These are phyloP conservation scores for Stereocaulon alpinum DNA, from an alignment of 495 filamentous ascomycete species.

Conservation along the genomic window DNA sequence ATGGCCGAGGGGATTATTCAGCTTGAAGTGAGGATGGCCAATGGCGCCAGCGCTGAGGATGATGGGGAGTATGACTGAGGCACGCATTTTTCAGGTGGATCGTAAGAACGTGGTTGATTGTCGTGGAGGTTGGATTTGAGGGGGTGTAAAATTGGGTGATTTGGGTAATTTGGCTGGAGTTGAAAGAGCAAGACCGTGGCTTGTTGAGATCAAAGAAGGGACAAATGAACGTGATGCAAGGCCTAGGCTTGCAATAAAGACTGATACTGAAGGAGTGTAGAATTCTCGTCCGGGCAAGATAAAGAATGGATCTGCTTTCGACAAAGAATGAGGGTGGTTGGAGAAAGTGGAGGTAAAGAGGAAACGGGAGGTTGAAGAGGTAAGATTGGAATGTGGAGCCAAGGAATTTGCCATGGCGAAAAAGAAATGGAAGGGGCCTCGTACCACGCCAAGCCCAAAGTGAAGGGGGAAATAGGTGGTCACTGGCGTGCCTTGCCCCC, in stretches of 20 bases:
- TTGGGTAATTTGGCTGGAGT: neutral
- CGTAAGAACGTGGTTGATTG: neutral
- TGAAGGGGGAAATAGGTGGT: constrained; percentile 1
- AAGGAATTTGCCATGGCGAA: neutral
- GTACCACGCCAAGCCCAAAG: constrained; percentile 1
- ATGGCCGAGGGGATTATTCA: constrained; percentile 12
- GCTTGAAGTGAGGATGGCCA: constrained; percentile 15
- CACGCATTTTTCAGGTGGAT: constrained; percentile 16
- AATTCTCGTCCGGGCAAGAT: constrained; percentile 2
- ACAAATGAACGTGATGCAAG: constrained; percentile 15
- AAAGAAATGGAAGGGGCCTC: constrained; percentile 13
- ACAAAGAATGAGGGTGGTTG: constrained; percentile 14
- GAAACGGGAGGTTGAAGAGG: neutral
- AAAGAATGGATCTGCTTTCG: constrained; percentile 14
- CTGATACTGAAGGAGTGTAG: neutral
- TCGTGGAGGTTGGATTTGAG: neutral
- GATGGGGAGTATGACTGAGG: constrained; percentile 12
- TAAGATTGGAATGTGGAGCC: constrained; percentile 5
- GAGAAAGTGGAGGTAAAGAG: neutral
- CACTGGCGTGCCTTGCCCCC: neutral
- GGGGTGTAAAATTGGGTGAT: neutral
- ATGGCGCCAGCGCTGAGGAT: constrained; percentile 19
- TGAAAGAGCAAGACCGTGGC: constrained; percentile 9
- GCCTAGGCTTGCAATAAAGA: constrained; percentile 7
- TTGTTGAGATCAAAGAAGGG: constrained; percentile 8